A percentile compares a stretch with the other conserved stretches of the same genome.
These are phyloP conservation scores for Hygrocybe coccinea DNA, from an alignment of 768 basidiomycete species.

Conservation along the genomic window DNA sequence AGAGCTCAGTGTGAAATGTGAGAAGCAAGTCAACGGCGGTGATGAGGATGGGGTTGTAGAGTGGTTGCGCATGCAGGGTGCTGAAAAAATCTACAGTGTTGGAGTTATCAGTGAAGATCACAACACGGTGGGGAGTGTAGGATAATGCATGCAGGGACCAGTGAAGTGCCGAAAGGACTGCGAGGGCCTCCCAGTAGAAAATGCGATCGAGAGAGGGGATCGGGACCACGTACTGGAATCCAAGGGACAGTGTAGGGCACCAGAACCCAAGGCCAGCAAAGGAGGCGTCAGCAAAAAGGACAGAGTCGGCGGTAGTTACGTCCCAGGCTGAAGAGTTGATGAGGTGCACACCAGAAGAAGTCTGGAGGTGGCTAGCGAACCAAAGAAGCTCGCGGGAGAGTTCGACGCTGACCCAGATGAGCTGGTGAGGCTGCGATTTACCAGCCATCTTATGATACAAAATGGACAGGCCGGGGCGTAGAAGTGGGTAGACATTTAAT, in stretches of 20 bases:
- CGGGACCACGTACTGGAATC: conserved; percentile 7
- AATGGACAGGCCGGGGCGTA: conserved; percentile 24
- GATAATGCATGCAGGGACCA: conserved; percentile 17
- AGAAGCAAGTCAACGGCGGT: conserved; percentile 13
- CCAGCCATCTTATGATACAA: conserved; percentile 31
- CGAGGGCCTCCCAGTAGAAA: no score
- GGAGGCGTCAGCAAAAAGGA: conserved; percentile 23
- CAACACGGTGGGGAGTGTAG: conserved; percentile 20
- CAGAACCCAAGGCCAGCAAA: conserved; percentile 11
- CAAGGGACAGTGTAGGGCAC: conserved; percentile 21
- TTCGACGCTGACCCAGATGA: conserved; percentile 21
- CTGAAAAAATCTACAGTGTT: no score
- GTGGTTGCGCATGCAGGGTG: conserved; percentile 1
- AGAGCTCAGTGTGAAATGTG: conserved; percentile 2
- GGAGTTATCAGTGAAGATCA: no score
- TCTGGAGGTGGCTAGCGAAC: conserved; percentile 21
- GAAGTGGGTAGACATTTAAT: no score
- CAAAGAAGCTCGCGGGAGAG: conserved; percentile 27
- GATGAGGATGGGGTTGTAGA: conserved; percentile 19
- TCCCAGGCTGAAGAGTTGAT: conserved; percentile 19
- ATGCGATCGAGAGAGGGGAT: no score
- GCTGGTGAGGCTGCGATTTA: conserved; percentile 10
- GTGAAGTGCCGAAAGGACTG: no score
- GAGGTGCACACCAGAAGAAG: conserved; percentile 18
- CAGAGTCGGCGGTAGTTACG: conserved; percentile 4